Percentiles rank a stretch among this genome's conserved stretches.
These are phyloP conservation scores for Aotearoamyces nothofagi DNA, from an alignment of 2,329 filamentous ascomycete genomes.

Conservation along the genomic window DNA sequence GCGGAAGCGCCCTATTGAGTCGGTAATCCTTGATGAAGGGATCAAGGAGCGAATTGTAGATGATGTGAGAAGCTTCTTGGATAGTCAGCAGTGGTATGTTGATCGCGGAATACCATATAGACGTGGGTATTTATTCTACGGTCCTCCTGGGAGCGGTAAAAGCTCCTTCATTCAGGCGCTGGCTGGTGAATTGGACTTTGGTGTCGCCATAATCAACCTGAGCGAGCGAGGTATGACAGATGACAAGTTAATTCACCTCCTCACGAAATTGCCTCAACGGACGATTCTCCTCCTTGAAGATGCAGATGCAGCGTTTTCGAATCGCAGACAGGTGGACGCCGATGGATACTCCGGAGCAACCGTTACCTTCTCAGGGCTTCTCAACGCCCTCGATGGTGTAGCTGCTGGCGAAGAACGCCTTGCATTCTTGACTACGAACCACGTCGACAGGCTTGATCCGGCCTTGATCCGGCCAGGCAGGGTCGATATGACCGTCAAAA, in stretches of 20 bases:
- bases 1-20: slow-evolving; percentile 73
- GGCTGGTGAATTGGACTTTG: slow-evolving; percentile 83
- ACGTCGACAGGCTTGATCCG: slow-evolving; percentile 73
- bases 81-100: slow-evolving; percentile 72
- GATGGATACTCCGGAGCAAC: slow-evolving; percentile 80
- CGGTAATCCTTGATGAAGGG: slow-evolving; percentile 73
- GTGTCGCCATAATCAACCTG: slow-evolving; percentile 83
- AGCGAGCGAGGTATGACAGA: slow-evolving; percentile 84
- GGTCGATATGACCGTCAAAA: slow-evolving; percentile 82
- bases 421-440: slow-evolving; percentile 79
- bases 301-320: slow-evolving; percentile 79
- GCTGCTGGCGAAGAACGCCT: slow-evolving; percentile 85
- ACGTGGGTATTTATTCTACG: slow-evolving; percentile 76
- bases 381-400: slow-evolving; percentile 75
- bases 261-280: slow-evolving; percentile 71
- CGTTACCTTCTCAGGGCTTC: slow-evolving; percentile 80
- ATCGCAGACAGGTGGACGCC: slow-evolving; percentile 58
- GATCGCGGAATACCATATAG: slow-evolving; percentile 92
- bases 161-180: slow-evolving; percentile 93
- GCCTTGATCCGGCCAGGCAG: slow-evolving; percentile 82
- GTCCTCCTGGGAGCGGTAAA: slow-evolving; percentile 82
- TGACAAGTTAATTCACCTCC: slow-evolving; percentile 70
- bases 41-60: slow-evolving; percentile 67
- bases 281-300: slow-evolving; percentile 80
- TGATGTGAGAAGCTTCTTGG: slow-evolving; percentile 73